Percentiles rank a stretch among this genome's conserved stretches.
These are phyloP conservation scores for Carex littledalei DNA, from an alignment of 176 grass and related monocot genomes.

Conservation along the genomic window DNA sequence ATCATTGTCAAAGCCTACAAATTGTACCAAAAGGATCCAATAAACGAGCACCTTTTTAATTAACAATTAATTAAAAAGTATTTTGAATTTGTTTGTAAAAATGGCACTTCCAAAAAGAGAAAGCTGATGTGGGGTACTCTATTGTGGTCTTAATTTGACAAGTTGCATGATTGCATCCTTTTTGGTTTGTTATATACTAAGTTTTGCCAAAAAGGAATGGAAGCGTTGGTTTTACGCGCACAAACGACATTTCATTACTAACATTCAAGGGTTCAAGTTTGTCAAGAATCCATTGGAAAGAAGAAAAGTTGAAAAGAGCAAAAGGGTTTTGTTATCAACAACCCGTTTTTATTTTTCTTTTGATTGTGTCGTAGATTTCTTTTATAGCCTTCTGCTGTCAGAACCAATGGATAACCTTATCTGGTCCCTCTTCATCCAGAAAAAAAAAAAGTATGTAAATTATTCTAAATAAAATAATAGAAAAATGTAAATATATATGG, in stretches of 20 bases:
- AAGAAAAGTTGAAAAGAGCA: conserved; percentile 15
- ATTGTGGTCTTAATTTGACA: conserved; percentile 3
- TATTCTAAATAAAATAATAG: background rate
- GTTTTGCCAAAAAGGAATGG: background rate
- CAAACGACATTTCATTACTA: conserved; percentile 5
- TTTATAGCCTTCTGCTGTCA: conserved; percentile 12
- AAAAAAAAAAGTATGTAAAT: background rate
- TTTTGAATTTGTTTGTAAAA: background rate
- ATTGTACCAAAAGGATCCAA: background rate
- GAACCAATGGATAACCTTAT: background rate
- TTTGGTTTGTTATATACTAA: conserved; percentile 6
- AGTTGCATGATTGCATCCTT: background rate
- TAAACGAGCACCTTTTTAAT: background rate
- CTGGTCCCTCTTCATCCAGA: conserved; percentile 17
- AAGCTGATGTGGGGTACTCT: background rate
- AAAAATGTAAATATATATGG: background rate
- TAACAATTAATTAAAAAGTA: background rate
- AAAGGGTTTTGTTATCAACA: conserved; percentile 11
- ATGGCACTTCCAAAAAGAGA: background rate
- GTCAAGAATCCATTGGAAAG: conserved; percentile 5
- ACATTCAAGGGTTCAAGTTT: background rate
- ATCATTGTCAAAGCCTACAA: background rate
- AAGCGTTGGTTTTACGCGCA: conserved; percentile 21
- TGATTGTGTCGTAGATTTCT: background rate
- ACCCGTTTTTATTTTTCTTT: background rate